Conservation (phyloP, 2,329 filamentous ascomycete genomes). For the Pseudocercospora vitis region DNA sequence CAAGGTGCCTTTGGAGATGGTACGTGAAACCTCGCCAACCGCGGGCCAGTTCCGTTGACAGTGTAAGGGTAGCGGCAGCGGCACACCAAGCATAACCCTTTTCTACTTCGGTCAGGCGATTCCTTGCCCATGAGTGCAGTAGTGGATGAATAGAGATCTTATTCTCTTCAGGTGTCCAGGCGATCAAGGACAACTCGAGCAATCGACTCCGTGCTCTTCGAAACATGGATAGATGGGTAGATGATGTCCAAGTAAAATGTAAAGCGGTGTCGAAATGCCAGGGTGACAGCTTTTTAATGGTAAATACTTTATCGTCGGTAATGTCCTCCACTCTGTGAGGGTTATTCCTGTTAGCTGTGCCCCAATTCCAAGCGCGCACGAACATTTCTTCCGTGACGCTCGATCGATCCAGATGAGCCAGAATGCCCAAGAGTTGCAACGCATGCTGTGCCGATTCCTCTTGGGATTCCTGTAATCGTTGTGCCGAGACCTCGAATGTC, state of each 20-base stretch:
- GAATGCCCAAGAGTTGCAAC: slow-evolving; percentile 1
- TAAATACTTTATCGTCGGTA: not conserved
- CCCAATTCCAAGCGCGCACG: not conserved
- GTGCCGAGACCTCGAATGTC: slow-evolving; percentile 4
- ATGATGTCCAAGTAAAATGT: not conserved
- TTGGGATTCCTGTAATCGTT: not conserved
- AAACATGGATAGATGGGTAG: not conserved
- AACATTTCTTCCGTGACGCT: not conserved
- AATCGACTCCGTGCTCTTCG: not conserved
- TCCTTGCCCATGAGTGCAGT: slow-evolving; percentile 8
- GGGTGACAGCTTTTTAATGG: not conserved
- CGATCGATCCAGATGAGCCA: slow-evolving; percentile 1
- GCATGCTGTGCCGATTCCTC: slow-evolving; percentile 2
- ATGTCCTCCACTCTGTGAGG: not conserved
- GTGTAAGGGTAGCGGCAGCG: not conserved
- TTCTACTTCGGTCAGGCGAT: not conserved
- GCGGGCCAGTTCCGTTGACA: not conserved
- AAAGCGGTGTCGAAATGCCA: slow-evolving; percentile 3
- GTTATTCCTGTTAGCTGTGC: not conserved
- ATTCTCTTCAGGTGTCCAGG: not conserved
- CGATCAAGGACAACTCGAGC: slow-evolving; percentile 1
- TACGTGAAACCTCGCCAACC: not conserved
- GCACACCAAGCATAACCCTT: not conserved
- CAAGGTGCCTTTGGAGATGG: not conserved
- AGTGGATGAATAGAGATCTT: slow-evolving; percentile 5